These are phyloP conservation scores for Russula compacta DNA, from an alignment of 768 basidiomycete species.

Conservation along the genomic window DNA sequence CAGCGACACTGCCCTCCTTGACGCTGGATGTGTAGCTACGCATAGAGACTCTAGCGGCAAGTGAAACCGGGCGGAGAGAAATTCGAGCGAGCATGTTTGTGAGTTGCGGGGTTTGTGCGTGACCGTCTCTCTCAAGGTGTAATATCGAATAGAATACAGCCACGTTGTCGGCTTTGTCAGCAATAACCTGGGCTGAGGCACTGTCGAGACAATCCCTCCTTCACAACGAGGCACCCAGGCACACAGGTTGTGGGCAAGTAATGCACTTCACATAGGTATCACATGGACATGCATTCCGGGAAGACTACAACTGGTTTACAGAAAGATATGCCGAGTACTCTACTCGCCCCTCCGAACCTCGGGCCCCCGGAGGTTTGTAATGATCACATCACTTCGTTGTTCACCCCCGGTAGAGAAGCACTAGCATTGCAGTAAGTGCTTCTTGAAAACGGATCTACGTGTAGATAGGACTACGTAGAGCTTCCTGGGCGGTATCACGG, in stretches of 20 bases:
- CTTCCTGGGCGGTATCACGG: no score
- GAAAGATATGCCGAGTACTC: background rate
- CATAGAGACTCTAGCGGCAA: conserved; percentile 27
- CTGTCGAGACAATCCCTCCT: no score
- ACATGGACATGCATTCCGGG: background rate
- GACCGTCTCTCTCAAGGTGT: background rate
- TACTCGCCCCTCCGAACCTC: background rate
- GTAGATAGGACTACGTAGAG: background rate
- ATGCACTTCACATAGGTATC: background rate
- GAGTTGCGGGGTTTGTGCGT: conserved; percentile 15
- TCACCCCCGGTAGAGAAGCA: background rate
- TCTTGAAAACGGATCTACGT: background rate
- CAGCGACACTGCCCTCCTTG: conserved; percentile 50
- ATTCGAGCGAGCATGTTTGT: conserved; percentile 34
- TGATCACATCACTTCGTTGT: background rate
- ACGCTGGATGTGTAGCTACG: conserved; percentile 31
- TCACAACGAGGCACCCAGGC: no score
- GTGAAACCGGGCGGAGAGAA: conserved; percentile 36
- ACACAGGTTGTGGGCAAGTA: no score
- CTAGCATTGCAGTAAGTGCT: background rate
- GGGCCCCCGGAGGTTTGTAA: background rate
- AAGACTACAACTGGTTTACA: background rate
- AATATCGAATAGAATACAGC: background rate
- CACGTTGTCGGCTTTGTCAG: background rate
- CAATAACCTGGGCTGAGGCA: background rate